Percentiles rank a stretch among this genome's conserved stretches.
Evolutionary conservation across 1,139 yeast genomes (phyloP).

Genomic region (Debaryomycetaceae sp.): DNA sequence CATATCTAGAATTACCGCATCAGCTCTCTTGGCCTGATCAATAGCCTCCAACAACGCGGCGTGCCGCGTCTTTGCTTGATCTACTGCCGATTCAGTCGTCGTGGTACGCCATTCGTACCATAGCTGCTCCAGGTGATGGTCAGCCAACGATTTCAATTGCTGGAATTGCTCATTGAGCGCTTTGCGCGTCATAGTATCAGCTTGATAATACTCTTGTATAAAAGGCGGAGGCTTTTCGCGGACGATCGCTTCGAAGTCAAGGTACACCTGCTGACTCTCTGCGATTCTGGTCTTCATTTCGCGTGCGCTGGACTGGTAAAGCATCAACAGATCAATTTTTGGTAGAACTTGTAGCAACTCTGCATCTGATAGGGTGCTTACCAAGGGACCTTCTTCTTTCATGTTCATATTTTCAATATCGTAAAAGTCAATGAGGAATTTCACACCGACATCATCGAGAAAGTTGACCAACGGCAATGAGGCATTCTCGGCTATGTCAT

Average conservation of each 20-base stretch:
- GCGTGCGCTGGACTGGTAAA: conserved; percentile 40
- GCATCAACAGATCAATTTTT: conserved; percentile 23
- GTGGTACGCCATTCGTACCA: conserved; percentile 55
- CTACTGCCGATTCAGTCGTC: conserved; percentile 24
- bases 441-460: conserved; percentile 35
- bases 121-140: conserved; percentile 38
- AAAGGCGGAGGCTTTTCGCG: conserved; percentile 37
- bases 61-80: conserved; percentile 22
- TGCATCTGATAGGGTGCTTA: too few species aligned
- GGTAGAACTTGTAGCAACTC: too few species aligned
- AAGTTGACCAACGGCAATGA: conserved; percentile 33
- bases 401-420: too few species aligned
- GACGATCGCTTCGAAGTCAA: conserved; percentile 33
- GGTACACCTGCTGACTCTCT: conserved; percentile 36
- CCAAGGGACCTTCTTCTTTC: too few species aligned
- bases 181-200: conserved; percentile 24
- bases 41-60: conserved; percentile 17
- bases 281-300: conserved; percentile 40
- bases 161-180: conserved; percentile 32
- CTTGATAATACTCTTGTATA: conserved; percentile 35
- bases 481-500: conserved; percentile 10
- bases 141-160: conserved; percentile 36
- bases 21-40: conserved; percentile 10
- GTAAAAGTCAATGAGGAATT: conserved; percentile 42
- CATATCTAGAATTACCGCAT: conserved; percentile 11